Evolutionary conservation across 352 stramenopile genomes (phyloP).

Genomic region (Phytophthora sp.): DNA sequence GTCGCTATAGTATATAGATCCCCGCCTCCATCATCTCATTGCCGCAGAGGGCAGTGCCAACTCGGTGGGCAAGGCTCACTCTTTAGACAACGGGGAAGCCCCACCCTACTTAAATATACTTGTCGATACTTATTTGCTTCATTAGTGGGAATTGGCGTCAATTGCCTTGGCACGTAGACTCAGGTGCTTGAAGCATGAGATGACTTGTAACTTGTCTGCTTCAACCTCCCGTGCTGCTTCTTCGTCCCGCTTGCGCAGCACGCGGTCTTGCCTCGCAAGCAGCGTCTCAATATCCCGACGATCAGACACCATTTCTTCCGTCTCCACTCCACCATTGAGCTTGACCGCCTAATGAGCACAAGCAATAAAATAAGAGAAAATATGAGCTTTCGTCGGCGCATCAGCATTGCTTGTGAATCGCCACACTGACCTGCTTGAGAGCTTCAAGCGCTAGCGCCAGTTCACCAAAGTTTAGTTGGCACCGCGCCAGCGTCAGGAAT

Average conservation of each 20-base stretch:
- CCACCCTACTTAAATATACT: conserved; percentile 28
- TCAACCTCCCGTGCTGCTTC: conserved; percentile 44
- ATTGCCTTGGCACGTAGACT: conserved; percentile 54
- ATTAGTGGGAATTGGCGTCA: neutral
- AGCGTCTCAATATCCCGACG: conserved; percentile 52
- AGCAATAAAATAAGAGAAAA: neutral
- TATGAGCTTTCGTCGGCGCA: too few species aligned
- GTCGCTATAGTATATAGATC: conserved; percentile 47
- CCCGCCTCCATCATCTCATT: neutral
- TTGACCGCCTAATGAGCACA: conserved; percentile 47
- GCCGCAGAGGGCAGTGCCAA: neutral
- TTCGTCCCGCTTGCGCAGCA: conserved; percentile 49
- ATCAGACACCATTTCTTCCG: conserved; percentile 56
- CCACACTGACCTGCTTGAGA: conserved; percentile 47
- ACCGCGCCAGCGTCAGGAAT: conserved; percentile 70
- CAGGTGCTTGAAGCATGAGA: conserved; percentile 77
- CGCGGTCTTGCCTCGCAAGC: conserved; percentile 38
- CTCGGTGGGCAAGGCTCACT: neutral
- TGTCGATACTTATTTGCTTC: conserved; percentile 27
- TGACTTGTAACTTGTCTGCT: conserved; percentile 60
- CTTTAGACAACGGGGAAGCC: conserved; percentile 6
- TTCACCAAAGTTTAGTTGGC: conserved; percentile 85
- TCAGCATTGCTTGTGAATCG: neutral
- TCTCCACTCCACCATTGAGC: conserved; percentile 38
- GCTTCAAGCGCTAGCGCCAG: conserved; percentile 61